Base-by-base conservation (phyloP, 2,329 filamentous ascomycete species). In the Colletotrichum sublineola region DNA sequence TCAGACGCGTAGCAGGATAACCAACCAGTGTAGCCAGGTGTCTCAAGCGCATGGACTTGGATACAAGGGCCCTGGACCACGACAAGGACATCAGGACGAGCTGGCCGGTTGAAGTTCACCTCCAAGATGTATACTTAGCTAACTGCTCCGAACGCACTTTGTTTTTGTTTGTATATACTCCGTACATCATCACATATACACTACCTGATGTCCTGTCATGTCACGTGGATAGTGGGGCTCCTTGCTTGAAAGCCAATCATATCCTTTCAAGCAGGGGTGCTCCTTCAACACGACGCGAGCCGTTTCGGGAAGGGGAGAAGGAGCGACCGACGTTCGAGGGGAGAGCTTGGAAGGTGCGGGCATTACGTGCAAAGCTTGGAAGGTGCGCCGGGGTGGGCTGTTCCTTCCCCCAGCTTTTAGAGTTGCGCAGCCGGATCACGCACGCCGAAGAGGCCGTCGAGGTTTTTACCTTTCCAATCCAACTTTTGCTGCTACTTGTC, bases 241-340 rank as follows among this genome's bases (percentile, higher is more conserved):
- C 29, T 11, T 5, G 12, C 8, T 5, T 38, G n/a, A 8, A 42
- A 55, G 61, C 64, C 52, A 50, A 67, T 52, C 55, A n/a, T 2
- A 3, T 2, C n/a, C 5, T n/a, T 4, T 11, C 53, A 5, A 24
- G 20, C 44, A 46, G 44, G 44, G 44, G 7, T n/a, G 4, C 20
- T 15, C 63, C 42, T 38, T 29, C 11, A 24, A n/a, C 15, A 56
- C 31, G 11, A 50, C 58, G 33, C 40, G 40, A 63, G 48, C 50
- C 58, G 66, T 68, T 68, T 68, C 58, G 66, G 56, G 46, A 53
- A 62, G 48, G 44, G 15, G 20, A 20, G 44, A 11, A 44, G 42
- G 15, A 7, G 42, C 42, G 20, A 53, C 40, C 24, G n/a, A 69
- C 33, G 18, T n/a, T 33, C 15, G 11, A 38, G 3, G 15, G 6